Evolutionary conservation across 148 eudicot species (phyloP), one percentile per base, ranked within the genome.

Genomic region (Vaccinium vitisidaea): DNA sequence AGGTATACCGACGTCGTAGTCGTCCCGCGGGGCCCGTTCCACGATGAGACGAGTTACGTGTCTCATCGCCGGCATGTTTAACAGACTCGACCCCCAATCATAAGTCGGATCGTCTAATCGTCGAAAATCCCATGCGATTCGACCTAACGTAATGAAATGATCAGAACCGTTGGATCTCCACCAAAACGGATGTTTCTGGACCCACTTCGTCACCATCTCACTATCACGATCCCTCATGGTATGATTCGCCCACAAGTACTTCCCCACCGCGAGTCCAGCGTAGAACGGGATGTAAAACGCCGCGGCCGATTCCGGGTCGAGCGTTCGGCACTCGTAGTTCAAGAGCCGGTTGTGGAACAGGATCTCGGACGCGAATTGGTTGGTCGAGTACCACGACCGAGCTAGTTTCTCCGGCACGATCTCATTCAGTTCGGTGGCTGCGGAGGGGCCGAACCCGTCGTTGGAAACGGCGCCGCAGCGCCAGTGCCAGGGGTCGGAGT

Each of bases 201-300:
- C 86, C 96, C 96, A 93, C 43, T 46, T 63, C 32, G 92, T 83
- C 90, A 93, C 80, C 88, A 71, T 61, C 54, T 83, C 78, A 77
- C 96, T 92, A 84, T 93, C 96, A 16, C 93, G 92, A 61, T 92
- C 92, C 14, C 78, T 61, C 1, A 84, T 82, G 25, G 86, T 88
- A 52, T 84, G 88, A 78, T 84, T 84, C 55, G 82, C 71, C 93
- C 93, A 93, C 3, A 95, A 53, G 63, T 86, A 89, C 84, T 89
- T 90, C 75, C 90, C 94, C 0, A 91, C 92, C 0, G 91, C 92
- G 81, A 95, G 91, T 18, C 98, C 98, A 18, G 92, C 95, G 89
- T 95, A 95, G 69, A 91, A 95, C 5, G 98, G 98, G n/a, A 94
- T 89, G 91, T 93, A 95, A 82, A 86, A 94, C 79, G 94, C 96